phyloP scores from a whole-genome alignment of 352 stramenopile species.

The Pythium myriotylum region DNA sequence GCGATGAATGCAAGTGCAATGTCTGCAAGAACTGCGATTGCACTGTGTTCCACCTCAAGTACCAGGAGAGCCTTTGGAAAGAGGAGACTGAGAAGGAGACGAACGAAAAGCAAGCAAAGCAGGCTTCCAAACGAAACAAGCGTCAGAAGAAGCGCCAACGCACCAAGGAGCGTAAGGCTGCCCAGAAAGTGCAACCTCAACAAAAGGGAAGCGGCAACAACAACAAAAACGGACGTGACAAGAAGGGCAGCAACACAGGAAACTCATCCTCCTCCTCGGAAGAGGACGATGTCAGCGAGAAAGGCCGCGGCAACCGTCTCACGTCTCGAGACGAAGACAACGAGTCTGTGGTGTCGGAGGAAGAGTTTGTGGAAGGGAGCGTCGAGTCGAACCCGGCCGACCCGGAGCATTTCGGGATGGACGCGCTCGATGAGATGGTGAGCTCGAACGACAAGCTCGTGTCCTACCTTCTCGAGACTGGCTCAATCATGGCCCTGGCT shows the following conservation, averaged over 20 bases:
- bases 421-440: constrained; percentile 84
- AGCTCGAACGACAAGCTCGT: constrained; percentile 83
- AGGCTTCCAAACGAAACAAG: constrained; percentile 85
- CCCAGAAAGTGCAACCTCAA: constrained; percentile 32
- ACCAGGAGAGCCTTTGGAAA: constrained; percentile 95
- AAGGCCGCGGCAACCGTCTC: constrained; percentile 29
- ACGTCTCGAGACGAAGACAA: constrained; percentile 49
- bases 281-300: constrained; percentile 31
- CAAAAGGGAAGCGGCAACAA: constrained; percentile 38
- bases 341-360: constrained; percentile 40
- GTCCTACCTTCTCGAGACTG: constrained; percentile 84
- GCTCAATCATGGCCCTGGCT: constrained; percentile 84
- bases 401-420: constrained; percentile 23
- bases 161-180: constrained; percentile 83
- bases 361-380: constrained; percentile 40
- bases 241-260: constrained; percentile 46
- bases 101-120: constrained; percentile 87
- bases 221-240: constrained; percentile 28
- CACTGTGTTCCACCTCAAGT: constrained; percentile 97
- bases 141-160: constrained; percentile 85
- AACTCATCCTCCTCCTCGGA: constrained; percentile 52
- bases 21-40: constrained; percentile 98
- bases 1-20: constrained; percentile 98
- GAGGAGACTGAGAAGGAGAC: constrained; percentile 93
- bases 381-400: constrained; percentile 31